A percentile compares a stretch with the other conserved stretches of the same genome.
These are phyloP conservation scores for Aotearoamyces nothofagi DNA, from an alignment of 2,329 filamentous ascomycete species.

Conservation along the genomic window DNA sequence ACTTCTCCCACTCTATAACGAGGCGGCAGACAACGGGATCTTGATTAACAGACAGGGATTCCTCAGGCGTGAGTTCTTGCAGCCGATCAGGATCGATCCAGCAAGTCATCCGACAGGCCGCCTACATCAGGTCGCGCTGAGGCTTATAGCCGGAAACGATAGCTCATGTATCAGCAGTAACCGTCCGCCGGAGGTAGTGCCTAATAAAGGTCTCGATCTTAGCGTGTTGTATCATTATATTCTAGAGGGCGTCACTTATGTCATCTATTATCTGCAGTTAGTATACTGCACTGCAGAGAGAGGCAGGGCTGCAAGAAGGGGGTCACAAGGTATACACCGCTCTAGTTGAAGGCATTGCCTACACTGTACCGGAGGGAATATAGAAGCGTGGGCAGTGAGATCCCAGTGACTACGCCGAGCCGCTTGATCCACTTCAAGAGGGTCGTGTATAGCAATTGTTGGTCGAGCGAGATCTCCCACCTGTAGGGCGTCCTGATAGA, in stretches of 20 bases:
- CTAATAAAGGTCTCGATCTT: slow-evolving; percentile 4
- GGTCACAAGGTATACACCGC: slow-evolving; percentile 7
- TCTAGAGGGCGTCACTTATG: slow-evolving; percentile 3
- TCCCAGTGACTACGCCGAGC: slow-evolving; percentile 8
- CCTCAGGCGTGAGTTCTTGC: slow-evolving; percentile 2
- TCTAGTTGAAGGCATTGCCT: slow-evolving; percentile 11
- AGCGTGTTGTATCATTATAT: slow-evolving; percentile 3
- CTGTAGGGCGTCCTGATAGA: slow-evolving; percentile 9
- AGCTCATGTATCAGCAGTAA: slow-evolving; percentile 1
- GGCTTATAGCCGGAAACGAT: slow-evolving; percentile 2
- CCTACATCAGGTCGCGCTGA: slow-evolving; percentile 3
- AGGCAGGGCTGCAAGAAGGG: no score
- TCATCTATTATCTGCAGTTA: slow-evolving; percentile 1
- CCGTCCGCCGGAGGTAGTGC: slow-evolving; percentile 1
- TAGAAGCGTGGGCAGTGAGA: slow-evolving; percentile 7
- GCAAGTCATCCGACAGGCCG: slow-evolving; percentile 3
- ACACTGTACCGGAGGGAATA: slow-evolving; percentile 12
- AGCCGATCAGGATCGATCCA: slow-evolving; percentile 3
- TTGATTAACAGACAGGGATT: slow-evolving; percentile 4
- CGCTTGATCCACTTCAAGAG: slow-evolving; percentile 9
- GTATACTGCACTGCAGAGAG: neutral
- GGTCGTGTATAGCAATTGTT: slow-evolving; percentile 10
- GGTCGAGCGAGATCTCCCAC: slow-evolving; percentile 8
- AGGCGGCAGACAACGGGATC: slow-evolving; percentile 1
- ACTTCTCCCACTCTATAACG: neutral